A percentile compares a stretch with the other conserved stretches of the same genome.
phyloP scores from a whole-genome alignment of 225 moss, liverwort and hornwort genomes.

The Takakia lepidozioides region DNA sequence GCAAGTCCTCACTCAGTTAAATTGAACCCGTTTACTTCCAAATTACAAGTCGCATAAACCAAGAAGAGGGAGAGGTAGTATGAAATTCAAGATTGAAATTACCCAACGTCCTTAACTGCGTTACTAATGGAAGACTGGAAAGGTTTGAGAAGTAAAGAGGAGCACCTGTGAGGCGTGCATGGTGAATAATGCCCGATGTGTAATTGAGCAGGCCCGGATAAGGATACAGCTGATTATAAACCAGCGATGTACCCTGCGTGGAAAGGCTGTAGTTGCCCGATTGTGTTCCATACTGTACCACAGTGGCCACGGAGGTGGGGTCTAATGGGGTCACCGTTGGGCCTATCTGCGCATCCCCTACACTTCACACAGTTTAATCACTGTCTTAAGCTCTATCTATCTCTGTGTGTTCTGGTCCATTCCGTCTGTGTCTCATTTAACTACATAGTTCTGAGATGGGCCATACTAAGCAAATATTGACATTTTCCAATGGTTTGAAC shows the following conservation, averaged over 20 bases:
- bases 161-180: slow-evolving; percentile 57
- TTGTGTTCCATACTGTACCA: slow-evolving; percentile 45
- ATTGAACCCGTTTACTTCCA: no score
- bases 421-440: no score
- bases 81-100: no score
- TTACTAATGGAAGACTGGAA: no score
- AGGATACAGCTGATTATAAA: slow-evolving; percentile 68
- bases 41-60: no score
- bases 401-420: neutral
- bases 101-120: no score
- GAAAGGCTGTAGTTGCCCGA: slow-evolving; percentile 28
- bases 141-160: neutral
- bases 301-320: slow-evolving; percentile 43
- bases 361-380: slow-evolving; percentile 1
- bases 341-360: slow-evolving; percentile 67
- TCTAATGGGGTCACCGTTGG: slow-evolving; percentile 51
- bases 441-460: no score
- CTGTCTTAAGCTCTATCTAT: no score
- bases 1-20: no score
- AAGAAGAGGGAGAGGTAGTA: no score
- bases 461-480: no score
- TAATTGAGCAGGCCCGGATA: slow-evolving; percentile 61
- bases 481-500: no score
- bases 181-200: slow-evolving; percentile 77
- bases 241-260: slow-evolving; percentile 30